phyloP scores from a whole-genome alignment of 495 filamentous ascomycete species.

The Aspergillus wentii region DNA sequence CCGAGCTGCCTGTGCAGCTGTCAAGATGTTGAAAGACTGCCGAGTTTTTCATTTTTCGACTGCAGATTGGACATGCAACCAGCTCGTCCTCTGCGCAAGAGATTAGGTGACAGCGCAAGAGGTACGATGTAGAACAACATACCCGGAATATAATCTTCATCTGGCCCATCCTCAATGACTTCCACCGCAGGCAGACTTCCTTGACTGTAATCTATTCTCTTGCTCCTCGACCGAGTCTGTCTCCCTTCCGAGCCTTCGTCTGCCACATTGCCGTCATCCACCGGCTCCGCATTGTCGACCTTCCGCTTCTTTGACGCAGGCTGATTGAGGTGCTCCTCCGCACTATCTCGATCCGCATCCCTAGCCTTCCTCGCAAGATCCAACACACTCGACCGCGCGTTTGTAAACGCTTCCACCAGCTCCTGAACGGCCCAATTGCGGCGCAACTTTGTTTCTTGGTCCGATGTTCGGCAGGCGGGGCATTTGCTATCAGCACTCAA shows the following conservation, averaged over 20 bases:
- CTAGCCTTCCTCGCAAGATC: slow-evolving; percentile 50
- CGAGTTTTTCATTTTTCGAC: slow-evolving; percentile 65
- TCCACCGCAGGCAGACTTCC: slow-evolving; percentile 10
- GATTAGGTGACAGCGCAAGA: no score
- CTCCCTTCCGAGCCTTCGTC: slow-evolving; percentile 21
- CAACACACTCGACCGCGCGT: slow-evolving; percentile 56
- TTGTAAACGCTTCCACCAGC: slow-evolving; percentile 72
- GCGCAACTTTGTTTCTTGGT: slow-evolving; percentile 79
- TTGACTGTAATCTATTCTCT: slow-evolving; percentile 14
- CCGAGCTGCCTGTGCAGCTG: slow-evolving; percentile 32
- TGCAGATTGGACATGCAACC: slow-evolving; percentile 78
- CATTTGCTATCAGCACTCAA: slow-evolving; percentile 79
- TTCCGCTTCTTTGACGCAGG: slow-evolving; percentile 41
- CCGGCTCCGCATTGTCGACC: slow-evolving; percentile 26
- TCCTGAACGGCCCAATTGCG: slow-evolving; percentile 81
- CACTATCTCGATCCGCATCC: slow-evolving; percentile 13
- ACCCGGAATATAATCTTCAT: slow-evolving; percentile 34
- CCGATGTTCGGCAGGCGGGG: slow-evolving; percentile 69
- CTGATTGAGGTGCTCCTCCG: slow-evolving; percentile 10
- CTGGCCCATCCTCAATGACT: slow-evolving; percentile 34
- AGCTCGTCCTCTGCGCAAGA: slow-evolving; percentile 59
- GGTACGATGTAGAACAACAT: no score
- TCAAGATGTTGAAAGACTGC: slow-evolving; percentile 80
- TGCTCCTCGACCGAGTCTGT: slow-evolving; percentile 34
- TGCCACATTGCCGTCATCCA: slow-evolving; percentile 5